These are phyloP conservation scores for Isabelozyma heimii DNA, from an alignment of 805 yeast species.

Conservation along the genomic window DNA sequence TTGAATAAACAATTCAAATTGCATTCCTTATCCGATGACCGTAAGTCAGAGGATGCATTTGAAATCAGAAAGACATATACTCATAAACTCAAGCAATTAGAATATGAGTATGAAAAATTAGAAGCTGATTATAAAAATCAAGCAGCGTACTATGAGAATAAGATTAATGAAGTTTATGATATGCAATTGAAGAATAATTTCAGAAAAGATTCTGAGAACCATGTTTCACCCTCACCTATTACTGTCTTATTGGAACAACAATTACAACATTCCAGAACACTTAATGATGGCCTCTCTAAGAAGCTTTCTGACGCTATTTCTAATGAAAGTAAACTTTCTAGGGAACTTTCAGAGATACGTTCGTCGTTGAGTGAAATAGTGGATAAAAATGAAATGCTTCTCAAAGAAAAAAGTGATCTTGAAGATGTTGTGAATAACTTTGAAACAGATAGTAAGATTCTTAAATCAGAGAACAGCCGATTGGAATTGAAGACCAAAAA, in stretches of 20 bases:
- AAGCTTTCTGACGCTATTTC: constrained; percentile 18
- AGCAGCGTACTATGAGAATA: constrained; percentile 27
- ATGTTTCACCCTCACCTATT: constrained; percentile 11
- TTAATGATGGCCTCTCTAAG: constrained; percentile 20
- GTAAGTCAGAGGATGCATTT: constrained; percentile 32
- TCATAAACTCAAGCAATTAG: constrained; percentile 31
- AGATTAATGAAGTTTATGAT: constrained; percentile 20
- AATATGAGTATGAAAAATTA: constrained; percentile 35
- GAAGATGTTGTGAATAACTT: constrained; percentile 21
- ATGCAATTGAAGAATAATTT: constrained; percentile 1
- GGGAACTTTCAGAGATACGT: constrained; percentile 6
- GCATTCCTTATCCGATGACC: constrained; percentile 23
- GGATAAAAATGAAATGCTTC: constrained; percentile 15
- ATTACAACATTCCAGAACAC: constrained; percentile 27
- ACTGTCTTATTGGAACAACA: constrained; percentile 30
- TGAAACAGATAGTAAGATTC: constrained; percentile 26
- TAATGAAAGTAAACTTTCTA: constrained; percentile 15
- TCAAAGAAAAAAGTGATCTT: constrained; percentile 23
- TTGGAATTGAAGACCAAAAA: constrained; percentile 26
- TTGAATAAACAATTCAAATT: constrained; percentile 20
- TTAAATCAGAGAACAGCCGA: constrained; percentile 25
- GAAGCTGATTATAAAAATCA: constrained; percentile 36
- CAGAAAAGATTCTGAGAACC: constrained; percentile 5
- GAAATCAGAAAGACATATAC: constrained; percentile 37
- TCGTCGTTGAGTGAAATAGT: constrained; percentile 14